Conservation (phyloP, 2,329 filamentous ascomycete genomes). For the Xenoacremonium recifei region DNA sequence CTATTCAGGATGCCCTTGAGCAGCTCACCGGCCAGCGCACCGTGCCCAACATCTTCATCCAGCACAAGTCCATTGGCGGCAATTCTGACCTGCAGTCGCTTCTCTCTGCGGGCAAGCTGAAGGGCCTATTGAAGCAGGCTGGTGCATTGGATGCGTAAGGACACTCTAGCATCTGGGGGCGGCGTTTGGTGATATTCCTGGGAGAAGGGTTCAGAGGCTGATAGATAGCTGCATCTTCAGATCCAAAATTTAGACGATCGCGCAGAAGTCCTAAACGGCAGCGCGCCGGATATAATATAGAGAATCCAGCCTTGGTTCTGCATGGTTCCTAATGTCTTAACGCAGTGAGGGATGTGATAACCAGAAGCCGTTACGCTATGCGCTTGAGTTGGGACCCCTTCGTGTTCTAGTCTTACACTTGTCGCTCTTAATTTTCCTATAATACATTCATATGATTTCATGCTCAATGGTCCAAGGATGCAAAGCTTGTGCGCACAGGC, state of each 20-base stretch:
- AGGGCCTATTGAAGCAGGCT: slow-evolving; percentile 40
- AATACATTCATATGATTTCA: too few relatives aligned
- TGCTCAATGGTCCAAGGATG: too few relatives aligned
- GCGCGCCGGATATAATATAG: slow-evolving; percentile 3
- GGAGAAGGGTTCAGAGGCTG: slow-evolving; percentile 10
- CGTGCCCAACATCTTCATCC: slow-evolving; percentile 95
- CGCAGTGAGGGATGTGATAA: too few relatives aligned
- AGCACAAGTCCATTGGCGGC: slow-evolving; percentile 87
- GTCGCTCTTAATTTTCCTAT: too few relatives aligned
- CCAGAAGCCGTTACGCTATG: too few relatives aligned
- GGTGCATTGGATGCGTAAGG: slow-evolving; percentile 43
- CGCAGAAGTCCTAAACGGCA: slow-evolving; percentile 1
- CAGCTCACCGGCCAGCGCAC: slow-evolving; percentile 81
- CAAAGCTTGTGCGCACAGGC: too few relatives aligned
- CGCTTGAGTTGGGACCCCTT: too few relatives aligned
- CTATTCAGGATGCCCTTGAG: slow-evolving; percentile 78
- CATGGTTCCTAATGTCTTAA: too few relatives aligned
- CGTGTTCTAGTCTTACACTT: too few relatives aligned
- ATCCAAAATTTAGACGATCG: slow-evolving; percentile 20
- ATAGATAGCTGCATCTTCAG: slow-evolving; percentile 12
- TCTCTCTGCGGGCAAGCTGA: slow-evolving; percentile 43
- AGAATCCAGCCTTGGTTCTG: too few relatives aligned
- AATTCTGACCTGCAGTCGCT: slow-evolving; percentile 80
- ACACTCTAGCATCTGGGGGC: not conserved
- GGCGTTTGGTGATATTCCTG: slow-evolving; percentile 1